phyloP scores from a whole-genome alignment of 805 yeast species.

The Myxozyma monticola region DNA sequence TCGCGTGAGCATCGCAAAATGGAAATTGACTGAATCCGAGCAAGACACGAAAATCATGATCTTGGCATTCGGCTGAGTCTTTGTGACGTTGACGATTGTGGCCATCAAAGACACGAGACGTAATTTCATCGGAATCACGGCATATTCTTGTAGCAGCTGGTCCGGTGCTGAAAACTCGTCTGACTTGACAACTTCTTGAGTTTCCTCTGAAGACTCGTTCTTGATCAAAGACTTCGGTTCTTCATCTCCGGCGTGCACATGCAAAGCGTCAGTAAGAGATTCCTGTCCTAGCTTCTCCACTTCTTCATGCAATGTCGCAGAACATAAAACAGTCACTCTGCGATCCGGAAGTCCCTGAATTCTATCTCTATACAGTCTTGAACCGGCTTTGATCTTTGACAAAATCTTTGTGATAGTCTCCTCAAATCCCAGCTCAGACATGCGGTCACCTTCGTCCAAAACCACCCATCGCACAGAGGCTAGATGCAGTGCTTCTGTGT shows the following conservation, averaged over 20 bases:
- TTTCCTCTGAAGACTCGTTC: not conserved
- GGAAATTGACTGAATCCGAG: constrained; percentile 95
- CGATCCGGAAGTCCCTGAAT: constrained; percentile 56
- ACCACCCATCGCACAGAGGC: constrained; percentile 81
- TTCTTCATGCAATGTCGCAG: constrained; percentile 85
- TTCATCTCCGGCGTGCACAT: constrained; percentile 34
- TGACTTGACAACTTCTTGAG: not conserved
- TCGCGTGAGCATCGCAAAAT: constrained; percentile 70
- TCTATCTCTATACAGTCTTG: constrained; percentile 44
- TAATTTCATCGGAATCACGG: constrained; percentile 90
- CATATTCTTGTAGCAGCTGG: constrained; percentile 75
- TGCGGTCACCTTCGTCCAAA: constrained; percentile 93
- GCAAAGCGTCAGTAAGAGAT: constrained; percentile 69
- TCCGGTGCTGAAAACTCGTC: constrained; percentile 67
- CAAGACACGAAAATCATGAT: constrained; percentile 84
- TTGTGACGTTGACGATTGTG: constrained; percentile 52
- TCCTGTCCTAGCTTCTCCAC: constrained; percentile 80
- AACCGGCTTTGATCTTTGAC: constrained; percentile 51
- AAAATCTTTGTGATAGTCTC: constrained; percentile 83
- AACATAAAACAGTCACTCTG: constrained; percentile 81
- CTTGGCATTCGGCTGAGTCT: constrained; percentile 35
- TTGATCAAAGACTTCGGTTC: not conserved
- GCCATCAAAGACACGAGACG: constrained; percentile 81
- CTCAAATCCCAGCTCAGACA: constrained; percentile 95
- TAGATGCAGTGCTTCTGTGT: constrained; percentile 73